Conservation (phyloP, 345 rosid species). For the Euphorbia lathyris region DNA sequence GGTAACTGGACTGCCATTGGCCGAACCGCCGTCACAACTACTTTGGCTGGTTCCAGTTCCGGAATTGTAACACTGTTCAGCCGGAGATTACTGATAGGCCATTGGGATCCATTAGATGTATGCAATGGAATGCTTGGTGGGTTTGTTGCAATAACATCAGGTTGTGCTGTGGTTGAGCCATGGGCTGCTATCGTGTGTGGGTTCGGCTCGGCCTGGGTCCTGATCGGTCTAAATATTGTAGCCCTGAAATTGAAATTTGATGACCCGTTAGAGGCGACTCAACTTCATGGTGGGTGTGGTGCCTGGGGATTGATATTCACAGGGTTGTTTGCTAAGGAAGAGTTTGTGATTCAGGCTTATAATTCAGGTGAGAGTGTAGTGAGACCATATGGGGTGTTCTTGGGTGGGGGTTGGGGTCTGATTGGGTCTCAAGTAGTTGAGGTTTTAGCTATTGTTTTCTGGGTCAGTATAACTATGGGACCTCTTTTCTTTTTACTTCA, state of each 20-base stretch:
- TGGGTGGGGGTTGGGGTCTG: constrained; percentile 66
- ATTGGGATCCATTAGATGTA: constrained; percentile 60
- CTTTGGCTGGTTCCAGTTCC: constrained; percentile 49
- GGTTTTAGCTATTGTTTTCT: constrained; percentile 36
- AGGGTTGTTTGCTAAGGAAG: constrained; percentile 56
- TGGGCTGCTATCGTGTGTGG: constrained; percentile 67
- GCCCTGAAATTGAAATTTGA: constrained; percentile 43
- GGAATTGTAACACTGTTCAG: constrained; percentile 53
- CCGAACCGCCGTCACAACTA: constrained; percentile 52
- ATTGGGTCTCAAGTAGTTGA: constrained; percentile 47
- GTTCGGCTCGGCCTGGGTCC: constrained; percentile 44
- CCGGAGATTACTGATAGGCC: constrained; percentile 46
- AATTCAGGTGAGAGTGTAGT: constrained; percentile 34
- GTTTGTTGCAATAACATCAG: constrained; percentile 58
- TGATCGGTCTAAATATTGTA: constrained; percentile 46
- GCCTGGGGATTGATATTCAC: constrained; percentile 62
- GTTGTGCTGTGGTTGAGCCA: constrained; percentile 64
- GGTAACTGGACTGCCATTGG: constrained; percentile 56
- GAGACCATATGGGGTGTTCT: constrained; percentile 46
- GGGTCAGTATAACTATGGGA: constrained; percentile 59
- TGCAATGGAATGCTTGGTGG: constrained; percentile 61
- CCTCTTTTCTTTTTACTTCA: constrained; percentile 50
- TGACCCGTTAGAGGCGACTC: constrained; percentile 62
- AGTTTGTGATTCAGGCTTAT: constrained; percentile 54
- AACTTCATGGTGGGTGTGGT: constrained; percentile 64